Conservation (phyloP, 495 filamentous ascomycete genomes). For the Penicillium alfredii region DNA sequence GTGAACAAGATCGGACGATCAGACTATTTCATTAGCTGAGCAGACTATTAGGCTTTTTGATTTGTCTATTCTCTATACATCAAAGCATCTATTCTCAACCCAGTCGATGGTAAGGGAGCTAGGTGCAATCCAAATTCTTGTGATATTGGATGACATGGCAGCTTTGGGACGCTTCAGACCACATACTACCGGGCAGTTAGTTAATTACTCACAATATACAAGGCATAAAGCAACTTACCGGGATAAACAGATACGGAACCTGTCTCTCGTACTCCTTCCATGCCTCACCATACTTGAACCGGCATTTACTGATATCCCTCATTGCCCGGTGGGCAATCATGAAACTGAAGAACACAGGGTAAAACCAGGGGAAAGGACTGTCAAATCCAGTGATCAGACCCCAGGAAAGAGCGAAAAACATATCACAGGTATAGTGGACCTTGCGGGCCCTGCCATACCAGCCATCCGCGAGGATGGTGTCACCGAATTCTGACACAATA, state of each 20-base stretch:
- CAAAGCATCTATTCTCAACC: too few species aligned
- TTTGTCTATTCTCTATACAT: too few species aligned
- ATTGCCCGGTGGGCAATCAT: conserved; percentile 87
- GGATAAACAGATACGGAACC: conserved; percentile 92
- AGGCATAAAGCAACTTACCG: conserved; percentile 52
- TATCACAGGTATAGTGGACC: conserved; percentile 85
- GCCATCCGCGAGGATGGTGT: conserved; percentile 77
- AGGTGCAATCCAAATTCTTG: too few species aligned
- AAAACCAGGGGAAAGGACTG: conserved; percentile 79
- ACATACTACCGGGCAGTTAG: background rate
- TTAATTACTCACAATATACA: background rate
- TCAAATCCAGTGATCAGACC: conserved; percentile 57
- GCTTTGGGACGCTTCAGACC: too few species aligned
- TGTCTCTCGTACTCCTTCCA: conserved; percentile 83
- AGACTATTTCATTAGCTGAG: too few species aligned
- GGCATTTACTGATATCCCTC: conserved; percentile 76
- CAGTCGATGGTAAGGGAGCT: too few species aligned
- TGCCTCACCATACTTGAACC: conserved; percentile 79
- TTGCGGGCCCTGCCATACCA: conserved; percentile 91
- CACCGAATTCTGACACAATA: conserved; percentile 68
- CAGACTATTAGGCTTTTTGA: too few species aligned
- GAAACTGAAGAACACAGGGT: conserved; percentile 74
- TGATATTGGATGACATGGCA: too few species aligned
- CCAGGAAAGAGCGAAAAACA: conserved; percentile 70
- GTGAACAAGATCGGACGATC: too few species aligned